These are phyloP conservation scores for Paramarasmius palmivorus DNA, from an alignment of 1,284 basidiomycete genomes.

Conservation along the genomic window DNA sequence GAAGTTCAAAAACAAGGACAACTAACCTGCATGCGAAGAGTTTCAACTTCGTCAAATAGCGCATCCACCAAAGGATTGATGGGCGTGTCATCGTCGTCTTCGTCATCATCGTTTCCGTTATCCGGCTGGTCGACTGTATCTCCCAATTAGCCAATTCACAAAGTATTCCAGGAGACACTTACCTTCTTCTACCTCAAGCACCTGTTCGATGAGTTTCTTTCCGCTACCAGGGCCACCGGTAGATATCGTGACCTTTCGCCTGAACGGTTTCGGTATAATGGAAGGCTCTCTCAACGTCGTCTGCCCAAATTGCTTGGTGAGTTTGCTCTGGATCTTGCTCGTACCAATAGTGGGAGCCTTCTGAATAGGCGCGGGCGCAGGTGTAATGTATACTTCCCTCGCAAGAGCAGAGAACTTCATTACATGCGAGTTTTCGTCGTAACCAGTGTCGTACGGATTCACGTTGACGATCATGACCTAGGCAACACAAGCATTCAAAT, in stretches of 20 bases:
- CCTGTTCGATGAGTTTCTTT: constrained; percentile 67
- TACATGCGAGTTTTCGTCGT: constrained; percentile 97
- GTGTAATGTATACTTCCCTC: constrained; percentile 80
- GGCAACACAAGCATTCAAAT: too few species aligned
- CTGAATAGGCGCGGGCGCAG: constrained; percentile 57
- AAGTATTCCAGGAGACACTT: constrained; percentile 13
- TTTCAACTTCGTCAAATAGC: constrained; percentile 89
- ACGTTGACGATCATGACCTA: constrained; percentile 98
- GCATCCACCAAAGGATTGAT: constrained; percentile 87
- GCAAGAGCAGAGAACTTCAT: constrained; percentile 98
- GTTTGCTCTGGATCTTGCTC: constrained; percentile 35
- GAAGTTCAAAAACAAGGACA: constrained; percentile 6
- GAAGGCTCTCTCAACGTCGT: constrained; percentile 33
- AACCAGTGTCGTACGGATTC: constrained; percentile 97
- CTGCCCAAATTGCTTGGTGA: constrained; percentile 36
- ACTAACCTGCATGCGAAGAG: constrained; percentile 72
- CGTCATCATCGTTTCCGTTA: constrained; percentile 45
- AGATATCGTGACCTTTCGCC: constrained; percentile 68
- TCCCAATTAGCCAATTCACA: not conserved
- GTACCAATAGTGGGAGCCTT: constrained; percentile 33
- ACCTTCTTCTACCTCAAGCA: constrained; percentile 81
- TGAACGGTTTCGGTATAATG: constrained; percentile 42
- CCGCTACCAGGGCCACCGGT: constrained; percentile 46
- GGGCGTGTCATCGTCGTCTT: constrained; percentile 66
- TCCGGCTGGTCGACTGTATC: constrained; percentile 53